These are phyloP conservation scores for Aspergillus conjunctus DNA, from an alignment of 495 filamentous ascomycete genomes.

Conservation along the genomic window DNA sequence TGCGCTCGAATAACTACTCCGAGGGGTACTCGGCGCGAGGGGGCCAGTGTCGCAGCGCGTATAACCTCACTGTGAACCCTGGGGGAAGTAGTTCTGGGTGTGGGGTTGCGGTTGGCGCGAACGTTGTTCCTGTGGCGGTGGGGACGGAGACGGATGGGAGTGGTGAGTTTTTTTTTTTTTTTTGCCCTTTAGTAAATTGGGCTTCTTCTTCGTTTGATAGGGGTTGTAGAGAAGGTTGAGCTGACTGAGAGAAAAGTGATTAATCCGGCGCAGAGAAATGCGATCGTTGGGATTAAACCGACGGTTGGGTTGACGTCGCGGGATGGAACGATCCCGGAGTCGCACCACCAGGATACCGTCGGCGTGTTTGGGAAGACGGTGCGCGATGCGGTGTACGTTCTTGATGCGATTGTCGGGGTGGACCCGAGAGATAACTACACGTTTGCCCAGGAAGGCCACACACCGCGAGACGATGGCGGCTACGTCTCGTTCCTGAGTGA, in stretches of 20 bases:
- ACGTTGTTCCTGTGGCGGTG: constrained; percentile 61
- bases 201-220: too few species aligned
- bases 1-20: constrained; percentile 70
- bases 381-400: constrained; percentile 63
- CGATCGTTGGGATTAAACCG: constrained; percentile 68
- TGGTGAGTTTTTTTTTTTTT: constrained; percentile 36
- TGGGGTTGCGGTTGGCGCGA: constrained; percentile 62
- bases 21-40: constrained; percentile 68
- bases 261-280: constrained; percentile 68
- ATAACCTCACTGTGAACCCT: constrained; percentile 70
- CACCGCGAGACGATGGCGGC: constrained; percentile 54
- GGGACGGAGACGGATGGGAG: constrained; percentile 78
- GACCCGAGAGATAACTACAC: constrained; percentile 63
- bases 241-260: too few species aligned
- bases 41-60: constrained; percentile 65
- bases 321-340: constrained; percentile 66
- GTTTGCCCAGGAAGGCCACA: constrained; percentile 52
- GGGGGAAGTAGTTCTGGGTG: constrained; percentile 67
- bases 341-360: constrained; percentile 65
- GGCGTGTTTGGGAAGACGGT: constrained; percentile 68
- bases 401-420: constrained; percentile 67
- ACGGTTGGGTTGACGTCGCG: constrained; percentile 66
- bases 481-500: constrained; percentile 58
- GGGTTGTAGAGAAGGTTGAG: too few species aligned
- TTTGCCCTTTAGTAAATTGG: background rate